phyloP scores from a whole-genome alignment of 768 basidiomycete species.

The Macrocybe gigantea region DNA sequence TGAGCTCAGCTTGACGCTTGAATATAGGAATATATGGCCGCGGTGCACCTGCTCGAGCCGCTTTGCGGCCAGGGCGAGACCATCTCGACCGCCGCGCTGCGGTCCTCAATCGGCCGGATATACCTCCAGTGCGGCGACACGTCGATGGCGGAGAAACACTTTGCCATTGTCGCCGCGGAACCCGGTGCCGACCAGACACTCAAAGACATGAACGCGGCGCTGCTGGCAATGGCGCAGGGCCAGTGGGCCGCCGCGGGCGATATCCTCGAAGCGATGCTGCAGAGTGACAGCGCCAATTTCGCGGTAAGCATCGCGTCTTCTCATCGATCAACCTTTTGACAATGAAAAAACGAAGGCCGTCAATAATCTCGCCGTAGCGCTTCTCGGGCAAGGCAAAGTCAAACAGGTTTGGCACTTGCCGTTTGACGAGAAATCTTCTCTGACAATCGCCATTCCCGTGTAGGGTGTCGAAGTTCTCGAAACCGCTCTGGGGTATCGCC shows the following conservation, averaged over 20 bases:
- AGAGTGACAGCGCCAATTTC: slow-evolving; percentile 53
- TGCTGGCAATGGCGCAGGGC: slow-evolving; percentile 64
- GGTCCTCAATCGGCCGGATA: slow-evolving; percentile 65
- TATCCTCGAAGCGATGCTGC: slow-evolving; percentile 37
- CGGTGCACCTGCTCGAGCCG: slow-evolving; percentile 61
- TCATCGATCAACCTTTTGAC: not conserved
- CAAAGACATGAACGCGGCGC: slow-evolving; percentile 58
- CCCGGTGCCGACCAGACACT: slow-evolving; percentile 33
- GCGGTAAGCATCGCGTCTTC: slow-evolving; percentile 33
- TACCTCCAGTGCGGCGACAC: slow-evolving; percentile 73
- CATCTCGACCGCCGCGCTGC: slow-evolving; percentile 46
- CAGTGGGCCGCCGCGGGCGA: slow-evolving; percentile 55
- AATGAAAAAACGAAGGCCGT: slow-evolving; percentile 40
- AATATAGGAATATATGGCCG: slow-evolving; percentile 61
- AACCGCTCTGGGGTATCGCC: slow-evolving; percentile 56
- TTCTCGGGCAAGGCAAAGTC: slow-evolving; percentile 65
- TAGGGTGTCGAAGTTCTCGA: slow-evolving; percentile 73
- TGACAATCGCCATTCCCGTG: not conserved
- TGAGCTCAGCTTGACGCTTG: not conserved
- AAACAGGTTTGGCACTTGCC: slow-evolving; percentile 46
- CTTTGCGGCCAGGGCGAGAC: slow-evolving; percentile 42
- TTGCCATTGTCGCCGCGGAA: slow-evolving; percentile 43
- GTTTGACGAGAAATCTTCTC: not conserved
- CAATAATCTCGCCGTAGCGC: slow-evolving; percentile 71
- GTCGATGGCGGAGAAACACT: slow-evolving; percentile 50